Conservation (phyloP, 2,329 filamentous ascomycete genomes). For the Epicoccum sorghinum region DNA sequence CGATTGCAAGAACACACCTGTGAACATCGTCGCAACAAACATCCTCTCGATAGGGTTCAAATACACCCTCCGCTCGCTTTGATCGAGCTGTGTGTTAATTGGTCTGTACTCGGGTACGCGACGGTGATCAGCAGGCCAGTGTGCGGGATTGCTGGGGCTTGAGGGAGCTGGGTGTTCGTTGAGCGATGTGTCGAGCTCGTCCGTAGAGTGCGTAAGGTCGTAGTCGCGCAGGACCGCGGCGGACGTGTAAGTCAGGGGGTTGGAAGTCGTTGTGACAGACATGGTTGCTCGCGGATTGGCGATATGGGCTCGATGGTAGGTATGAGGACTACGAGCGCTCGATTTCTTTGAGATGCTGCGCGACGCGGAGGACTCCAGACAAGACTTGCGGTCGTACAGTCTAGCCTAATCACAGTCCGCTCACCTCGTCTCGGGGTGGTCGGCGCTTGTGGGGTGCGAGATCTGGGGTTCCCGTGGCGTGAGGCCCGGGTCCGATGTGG, state of each 20-base stretch:
- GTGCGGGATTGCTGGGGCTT: slow-evolving; percentile 33
- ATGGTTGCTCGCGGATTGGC: slow-evolving; percentile 31
- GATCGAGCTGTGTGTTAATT: slow-evolving; percentile 52
- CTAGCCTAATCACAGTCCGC: neutral
- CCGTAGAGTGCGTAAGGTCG: slow-evolving; percentile 52
- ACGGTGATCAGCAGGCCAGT: slow-evolving; percentile 57
- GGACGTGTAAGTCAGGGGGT: slow-evolving; percentile 46
- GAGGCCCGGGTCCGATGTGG: slow-evolving; percentile 6
- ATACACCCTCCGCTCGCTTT: slow-evolving; percentile 52
- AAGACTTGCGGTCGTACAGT: neutral
- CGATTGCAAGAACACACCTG: slow-evolving; percentile 53
- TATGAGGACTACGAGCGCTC: neutral
- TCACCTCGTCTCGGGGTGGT: neutral
- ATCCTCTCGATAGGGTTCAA: slow-evolving; percentile 52
- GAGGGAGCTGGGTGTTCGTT: slow-evolving; percentile 39
- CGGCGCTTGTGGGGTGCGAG: slow-evolving; percentile 11
- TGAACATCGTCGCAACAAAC: slow-evolving; percentile 60
- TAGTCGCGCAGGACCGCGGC: slow-evolving; percentile 53
- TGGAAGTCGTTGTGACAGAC: slow-evolving; percentile 54
- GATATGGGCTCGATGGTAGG: slow-evolving; percentile 5
- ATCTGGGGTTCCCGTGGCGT: slow-evolving; percentile 2
- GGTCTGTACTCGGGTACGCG: slow-evolving; percentile 57
- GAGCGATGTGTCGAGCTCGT: slow-evolving; percentile 31
- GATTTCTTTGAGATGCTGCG: no score
- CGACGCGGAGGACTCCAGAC: neutral